A percentile compares a stretch with the other conserved stretches of the same genome.
Evolutionary conservation across 352 stramenopile genomes (phyloP).

Genomic region (Globisporangium cederbergense): DNA sequence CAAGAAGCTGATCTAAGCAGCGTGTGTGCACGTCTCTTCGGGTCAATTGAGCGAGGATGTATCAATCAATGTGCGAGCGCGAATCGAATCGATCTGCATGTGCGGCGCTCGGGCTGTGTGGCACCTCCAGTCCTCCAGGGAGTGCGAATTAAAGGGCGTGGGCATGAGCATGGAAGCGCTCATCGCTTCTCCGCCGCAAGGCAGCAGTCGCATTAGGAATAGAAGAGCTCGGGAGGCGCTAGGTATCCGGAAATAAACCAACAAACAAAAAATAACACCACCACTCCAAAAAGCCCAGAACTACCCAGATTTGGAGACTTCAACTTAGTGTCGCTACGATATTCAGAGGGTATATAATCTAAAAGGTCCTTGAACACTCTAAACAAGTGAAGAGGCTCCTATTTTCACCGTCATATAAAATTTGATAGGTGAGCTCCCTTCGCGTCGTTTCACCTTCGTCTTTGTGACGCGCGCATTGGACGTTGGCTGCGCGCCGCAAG

Average conservation of each 20-base stretch:
- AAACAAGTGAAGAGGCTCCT: background rate
- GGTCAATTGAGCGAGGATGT: background rate
- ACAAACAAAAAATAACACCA: slow-evolving; percentile 4
- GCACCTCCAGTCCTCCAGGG: background rate
- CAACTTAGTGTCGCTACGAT: background rate
- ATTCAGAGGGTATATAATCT: background rate
- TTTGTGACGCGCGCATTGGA: slow-evolving; percentile 1
- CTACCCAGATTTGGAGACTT: background rate
- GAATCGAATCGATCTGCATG: background rate
- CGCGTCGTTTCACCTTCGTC: slow-evolving; percentile 6
- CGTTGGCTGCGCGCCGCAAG: slow-evolving; percentile 1
- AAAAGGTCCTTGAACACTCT: background rate
- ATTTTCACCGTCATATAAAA: background rate
- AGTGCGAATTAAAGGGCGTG: slow-evolving; percentile 2
- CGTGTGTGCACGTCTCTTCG: background rate
- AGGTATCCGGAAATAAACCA: slow-evolving; percentile 4
- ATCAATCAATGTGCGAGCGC: background rate
- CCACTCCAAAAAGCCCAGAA: slow-evolving; percentile 3
- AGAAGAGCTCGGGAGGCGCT: background rate
- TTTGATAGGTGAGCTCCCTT: background rate
- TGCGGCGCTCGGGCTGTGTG: background rate
- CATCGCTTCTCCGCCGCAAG: slow-evolving; percentile 1
- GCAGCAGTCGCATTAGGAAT: slow-evolving; percentile 7
- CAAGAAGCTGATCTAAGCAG: slow-evolving; percentile 87
- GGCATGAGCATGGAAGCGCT: background rate